Evolutionary conservation across 768 basidiomycete species (phyloP).

Genomic region (Myochromella boudieri): DNA sequence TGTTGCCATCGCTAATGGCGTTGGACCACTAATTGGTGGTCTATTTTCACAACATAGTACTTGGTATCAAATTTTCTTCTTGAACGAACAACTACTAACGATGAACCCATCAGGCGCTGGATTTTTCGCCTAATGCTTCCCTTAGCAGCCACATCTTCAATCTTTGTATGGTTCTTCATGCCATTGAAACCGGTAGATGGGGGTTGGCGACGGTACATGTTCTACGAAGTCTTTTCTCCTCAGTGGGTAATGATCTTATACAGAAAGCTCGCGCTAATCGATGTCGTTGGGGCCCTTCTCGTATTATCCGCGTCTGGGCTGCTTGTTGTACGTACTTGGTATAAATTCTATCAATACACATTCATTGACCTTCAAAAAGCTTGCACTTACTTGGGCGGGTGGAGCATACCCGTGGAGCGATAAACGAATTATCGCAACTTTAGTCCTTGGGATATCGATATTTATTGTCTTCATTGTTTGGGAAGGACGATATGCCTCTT

Average conservation of each 20-base stretch:
- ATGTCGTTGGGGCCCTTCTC: constrained; percentile 47
- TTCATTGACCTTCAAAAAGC: neutral
- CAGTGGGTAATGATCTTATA: neutral
- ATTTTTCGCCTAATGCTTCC: constrained; percentile 58
- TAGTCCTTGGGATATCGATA: constrained; percentile 38
- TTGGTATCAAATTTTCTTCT: constrained; percentile 29
- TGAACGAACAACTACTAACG: neutral
- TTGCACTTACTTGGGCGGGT: constrained; percentile 41
- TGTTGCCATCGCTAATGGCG: constrained; percentile 46
- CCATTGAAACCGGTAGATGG: constrained; percentile 55
- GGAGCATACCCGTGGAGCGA: constrained; percentile 54
- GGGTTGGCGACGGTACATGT: constrained; percentile 32
- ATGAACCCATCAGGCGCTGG: constrained; percentile 32
- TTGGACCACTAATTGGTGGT: constrained; percentile 56
- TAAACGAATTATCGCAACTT: constrained; percentile 45
- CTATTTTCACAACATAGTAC: constrained; percentile 42
- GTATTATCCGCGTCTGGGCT: constrained; percentile 48
- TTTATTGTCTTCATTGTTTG: constrained; percentile 48
- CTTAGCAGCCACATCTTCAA: constrained; percentile 38
- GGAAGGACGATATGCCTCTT: constrained; percentile 51
- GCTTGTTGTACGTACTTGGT: constrained; percentile 38
- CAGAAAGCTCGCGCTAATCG: constrained; percentile 50
- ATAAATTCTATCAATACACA: neutral
- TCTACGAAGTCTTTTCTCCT: neutral
- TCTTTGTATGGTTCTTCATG: constrained; percentile 47